Conservation (phyloP, 768 basidiomycete genomes). For the Jaapia argillacea region DNA sequence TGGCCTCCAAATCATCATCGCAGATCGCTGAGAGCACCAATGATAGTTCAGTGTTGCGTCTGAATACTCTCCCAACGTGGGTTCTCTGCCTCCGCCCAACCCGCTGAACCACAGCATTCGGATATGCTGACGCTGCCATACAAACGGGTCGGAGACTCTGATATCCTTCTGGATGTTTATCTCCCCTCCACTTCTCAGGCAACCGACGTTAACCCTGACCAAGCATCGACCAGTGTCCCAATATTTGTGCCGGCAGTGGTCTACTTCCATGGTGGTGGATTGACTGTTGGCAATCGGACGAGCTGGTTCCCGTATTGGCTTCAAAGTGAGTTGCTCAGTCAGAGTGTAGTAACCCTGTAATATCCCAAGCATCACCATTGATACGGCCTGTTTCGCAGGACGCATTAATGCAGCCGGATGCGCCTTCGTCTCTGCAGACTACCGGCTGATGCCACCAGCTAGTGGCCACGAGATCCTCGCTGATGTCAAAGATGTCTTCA, state of each 20-base stretch:
- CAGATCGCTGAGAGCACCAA: too few species aligned
- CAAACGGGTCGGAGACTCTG: constrained; percentile 19
- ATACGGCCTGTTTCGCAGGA: constrained; percentile 20
- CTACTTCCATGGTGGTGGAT: constrained; percentile 44
- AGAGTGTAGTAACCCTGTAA: not conserved
- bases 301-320: constrained; percentile 67
- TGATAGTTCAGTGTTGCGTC: too few species aligned
- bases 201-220: constrained; percentile 11
- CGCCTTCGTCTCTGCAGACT: constrained; percentile 54
- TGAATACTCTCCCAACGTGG: too few species aligned
- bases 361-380: not conserved
- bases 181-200: constrained; percentile 22
- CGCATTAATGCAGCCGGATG: constrained; percentile 37
- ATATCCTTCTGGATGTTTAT: constrained; percentile 26
- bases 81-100: too few species aligned
- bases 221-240: not conserved
- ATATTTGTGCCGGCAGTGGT: constrained; percentile 19
- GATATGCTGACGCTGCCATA: constrained; percentile 18
- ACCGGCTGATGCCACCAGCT: constrained; percentile 41
- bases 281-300: constrained; percentile 45
- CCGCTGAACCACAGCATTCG: too few species aligned
- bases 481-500: constrained; percentile 48
- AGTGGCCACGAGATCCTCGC: constrained; percentile 47
- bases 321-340: constrained; percentile 26
- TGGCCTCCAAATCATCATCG: too few species aligned